Conservation (phyloP, 768 basidiomycete species). For the Rhodotorula toruloides region DNA sequence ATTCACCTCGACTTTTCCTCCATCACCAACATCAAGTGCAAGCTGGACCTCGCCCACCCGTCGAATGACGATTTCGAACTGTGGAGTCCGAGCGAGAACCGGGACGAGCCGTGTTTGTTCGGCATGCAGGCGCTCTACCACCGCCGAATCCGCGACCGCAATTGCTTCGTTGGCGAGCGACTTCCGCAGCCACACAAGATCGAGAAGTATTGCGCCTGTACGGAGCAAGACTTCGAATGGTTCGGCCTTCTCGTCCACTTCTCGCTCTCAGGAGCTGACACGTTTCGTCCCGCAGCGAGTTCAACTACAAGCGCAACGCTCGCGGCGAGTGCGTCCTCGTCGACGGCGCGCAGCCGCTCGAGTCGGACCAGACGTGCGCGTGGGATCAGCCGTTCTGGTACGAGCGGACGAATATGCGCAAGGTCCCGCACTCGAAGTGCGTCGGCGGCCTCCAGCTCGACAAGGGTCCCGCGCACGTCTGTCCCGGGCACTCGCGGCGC, state of each 20-base stretch:
- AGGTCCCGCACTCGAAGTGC: constrained; percentile 83
- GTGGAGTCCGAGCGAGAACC: constrained; percentile 88
- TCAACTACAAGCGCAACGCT: constrained; percentile 71
- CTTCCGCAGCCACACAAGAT: constrained; percentile 56
- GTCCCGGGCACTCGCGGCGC: constrained; percentile 60
- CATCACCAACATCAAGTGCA: constrained; percentile 67
- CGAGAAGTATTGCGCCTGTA: constrained; percentile 69
- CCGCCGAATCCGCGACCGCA: constrained; percentile 68
- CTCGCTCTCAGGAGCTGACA: neutral
- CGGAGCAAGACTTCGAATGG: constrained; percentile 85
- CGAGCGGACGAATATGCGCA: constrained; percentile 82
- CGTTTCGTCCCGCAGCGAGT: constrained; percentile 61
- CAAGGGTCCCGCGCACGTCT: constrained; percentile 64
- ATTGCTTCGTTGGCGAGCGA: constrained; percentile 76
- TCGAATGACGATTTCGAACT: constrained; percentile 88
- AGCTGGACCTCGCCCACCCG: constrained; percentile 57
- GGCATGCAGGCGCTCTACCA: constrained; percentile 93
- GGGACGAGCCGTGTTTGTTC: constrained; percentile 83
- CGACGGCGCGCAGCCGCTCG: constrained; percentile 60
- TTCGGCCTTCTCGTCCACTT: constrained; percentile 46
- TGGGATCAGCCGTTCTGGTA: constrained; percentile 76
- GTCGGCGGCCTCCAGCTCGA: constrained; percentile 74
- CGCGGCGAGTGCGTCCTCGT: constrained; percentile 72
- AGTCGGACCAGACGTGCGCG: constrained; percentile 58
- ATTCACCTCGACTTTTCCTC: constrained; percentile 84